Evolutionary conservation across 2,329 filamentous ascomycete species (phyloP), one percentile per base, ranked within the genome.

Genomic region (Diaporthe amygdali): DNA sequence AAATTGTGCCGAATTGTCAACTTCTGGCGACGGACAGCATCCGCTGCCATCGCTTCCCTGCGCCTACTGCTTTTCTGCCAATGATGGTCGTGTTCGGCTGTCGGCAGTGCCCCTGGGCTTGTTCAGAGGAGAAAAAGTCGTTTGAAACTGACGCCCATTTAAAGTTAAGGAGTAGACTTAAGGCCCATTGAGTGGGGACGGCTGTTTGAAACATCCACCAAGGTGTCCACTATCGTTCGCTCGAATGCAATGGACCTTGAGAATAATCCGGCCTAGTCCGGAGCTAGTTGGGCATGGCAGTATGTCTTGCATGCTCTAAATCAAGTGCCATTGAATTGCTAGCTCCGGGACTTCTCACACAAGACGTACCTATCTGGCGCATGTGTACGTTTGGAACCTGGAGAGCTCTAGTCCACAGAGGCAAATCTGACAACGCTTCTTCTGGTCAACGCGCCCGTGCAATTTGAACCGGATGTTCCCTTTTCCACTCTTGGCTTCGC

Each of bases 111-210:
- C 59, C 41, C 27, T 63, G 32, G 25, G 22, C 20, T 22, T 22
- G 20, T 22, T 17, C 32, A 63, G 39, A 4, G 56, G 56, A 46
- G 39, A 47, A 46, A 37, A 8, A 22, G 30, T 25, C 25, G 59
- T 47, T 63, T 63, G 56, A 63, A 63, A 63, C 56, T 22, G 44
- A 15, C 39, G 12, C 27, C 41, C 56, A 17, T 47, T 63, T 63
- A 63, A 47, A 63, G 56, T 63, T 63, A 63, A 63, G 56, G 56
- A 47, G 39, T 63, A 46, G 39, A 47, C 7, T 63, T 47, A 63
- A 63, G 56, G 56, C 39, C 41, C 9, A 5, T 61, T 8, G 20
- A 3, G 56, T 47, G 56, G 56, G 20, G 56, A 22, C 0, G 27
- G n/a, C 39, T 22, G 39, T 41, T 63, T 27, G 56, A 63, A 63